Conservation (phyloP, 78 protist species). For the Dictyostelium intermedium region DNA sequence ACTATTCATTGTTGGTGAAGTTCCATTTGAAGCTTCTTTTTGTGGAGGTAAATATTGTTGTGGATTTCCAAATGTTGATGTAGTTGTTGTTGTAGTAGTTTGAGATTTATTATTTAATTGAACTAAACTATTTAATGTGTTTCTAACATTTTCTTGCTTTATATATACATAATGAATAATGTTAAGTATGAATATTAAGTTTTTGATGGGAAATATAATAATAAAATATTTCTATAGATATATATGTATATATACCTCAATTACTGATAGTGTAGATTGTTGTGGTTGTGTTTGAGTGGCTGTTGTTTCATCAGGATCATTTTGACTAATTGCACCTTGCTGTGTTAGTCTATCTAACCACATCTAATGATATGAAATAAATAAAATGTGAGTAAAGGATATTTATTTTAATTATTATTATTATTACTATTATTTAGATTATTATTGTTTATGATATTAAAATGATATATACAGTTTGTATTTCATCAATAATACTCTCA, state of each 20-base stretch:
- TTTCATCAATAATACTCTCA: constrained; percentile 14
- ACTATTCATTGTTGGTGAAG: neutral
- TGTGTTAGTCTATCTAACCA: constrained; percentile 44
- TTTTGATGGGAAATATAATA: neutral
- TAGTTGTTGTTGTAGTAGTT: neutral
- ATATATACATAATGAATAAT: neutral
- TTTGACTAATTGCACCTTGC: constrained; percentile 6
- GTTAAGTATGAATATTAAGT: neutral
- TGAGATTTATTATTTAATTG: constrained; percentile 8
- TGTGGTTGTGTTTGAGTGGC: neutral
- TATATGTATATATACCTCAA: neutral
- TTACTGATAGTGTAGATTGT: neutral
- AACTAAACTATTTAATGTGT: constrained; percentile 13
- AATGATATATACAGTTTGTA: constrained; percentile 25
- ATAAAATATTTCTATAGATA: neutral
- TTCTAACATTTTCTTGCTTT: constrained; percentile 28
- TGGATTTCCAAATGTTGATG: constrained; percentile 18
- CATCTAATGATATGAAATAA: neutral
- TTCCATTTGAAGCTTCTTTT: neutral
- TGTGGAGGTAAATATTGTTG: constrained; percentile 19
- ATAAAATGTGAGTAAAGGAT: neutral
- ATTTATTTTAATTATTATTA: neutral
- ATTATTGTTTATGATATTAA: neutral
- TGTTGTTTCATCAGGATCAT: constrained; percentile 1
- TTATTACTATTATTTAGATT: too few species aligned